A percentile compares a stretch with the other conserved stretches of the same genome.
phyloP scores from a whole-genome alignment of 306 rosid species.

The Quercus alba region DNA sequence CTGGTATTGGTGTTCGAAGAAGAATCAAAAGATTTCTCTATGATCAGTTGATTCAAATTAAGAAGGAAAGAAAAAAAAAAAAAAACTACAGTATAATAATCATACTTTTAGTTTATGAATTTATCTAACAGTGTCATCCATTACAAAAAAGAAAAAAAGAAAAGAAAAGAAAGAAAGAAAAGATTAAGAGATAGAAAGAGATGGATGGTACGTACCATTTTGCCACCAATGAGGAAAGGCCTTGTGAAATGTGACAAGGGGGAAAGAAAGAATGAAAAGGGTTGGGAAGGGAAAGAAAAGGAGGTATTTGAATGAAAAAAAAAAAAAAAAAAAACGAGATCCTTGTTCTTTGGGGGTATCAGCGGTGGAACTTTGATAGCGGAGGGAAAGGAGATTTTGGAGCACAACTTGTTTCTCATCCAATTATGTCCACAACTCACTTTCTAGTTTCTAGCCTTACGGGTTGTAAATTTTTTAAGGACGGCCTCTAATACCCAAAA shows the following conservation, averaged over 20 bases:
- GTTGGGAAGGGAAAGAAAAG: conserved; percentile 27
- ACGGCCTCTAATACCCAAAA: too few species aligned
- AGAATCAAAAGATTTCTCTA: background rate
- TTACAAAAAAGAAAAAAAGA: background rate
- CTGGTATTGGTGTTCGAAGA: background rate
- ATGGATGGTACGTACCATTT: conserved; percentile 51
- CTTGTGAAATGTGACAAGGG: conserved; percentile 38
- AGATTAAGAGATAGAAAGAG: background rate
- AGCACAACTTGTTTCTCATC: conserved; percentile 12
- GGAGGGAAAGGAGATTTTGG: conserved; percentile 34
- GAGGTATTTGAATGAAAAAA: conserved; percentile 21
- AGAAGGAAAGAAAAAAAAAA: background rate
- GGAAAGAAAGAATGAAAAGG: conserved; percentile 41
- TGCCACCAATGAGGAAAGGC: conserved; percentile 59
- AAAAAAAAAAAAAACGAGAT: conserved; percentile 29
- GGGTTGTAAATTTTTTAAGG: too few species aligned
- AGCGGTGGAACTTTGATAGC: conserved; percentile 44
- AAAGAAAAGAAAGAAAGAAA: too few species aligned
- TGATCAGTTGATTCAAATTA: background rate
- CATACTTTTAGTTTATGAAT: background rate
- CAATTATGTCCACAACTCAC: background rate
- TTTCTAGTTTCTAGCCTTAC: too few species aligned
- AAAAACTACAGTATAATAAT: background rate
- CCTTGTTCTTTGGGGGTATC: conserved; percentile 60
- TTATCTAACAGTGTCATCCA: background rate